Evolutionary conservation across 2,329 filamentous ascomycete genomes (phyloP).

Genomic region (Penicillium sp.): DNA sequence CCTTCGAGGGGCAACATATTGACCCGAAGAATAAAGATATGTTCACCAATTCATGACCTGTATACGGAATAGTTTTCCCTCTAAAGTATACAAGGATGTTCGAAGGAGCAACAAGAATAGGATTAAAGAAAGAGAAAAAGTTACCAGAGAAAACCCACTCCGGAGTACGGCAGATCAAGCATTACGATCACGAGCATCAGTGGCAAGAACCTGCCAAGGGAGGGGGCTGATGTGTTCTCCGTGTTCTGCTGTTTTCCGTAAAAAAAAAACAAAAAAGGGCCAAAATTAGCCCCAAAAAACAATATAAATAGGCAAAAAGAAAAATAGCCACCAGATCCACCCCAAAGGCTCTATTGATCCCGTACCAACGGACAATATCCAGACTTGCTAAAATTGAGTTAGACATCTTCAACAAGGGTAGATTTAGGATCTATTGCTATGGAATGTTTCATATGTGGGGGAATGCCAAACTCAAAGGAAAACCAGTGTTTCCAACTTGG

Average conservation of each 20-base stretch:
- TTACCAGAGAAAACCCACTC: background rate
- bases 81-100: background rate
- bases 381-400: background rate
- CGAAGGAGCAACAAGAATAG: background rate
- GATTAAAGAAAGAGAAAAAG: background rate
- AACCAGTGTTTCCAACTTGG: no score
- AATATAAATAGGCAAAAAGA: background rate
- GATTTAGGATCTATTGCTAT: no score
- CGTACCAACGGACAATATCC: background rate
- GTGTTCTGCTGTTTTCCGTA: background rate
- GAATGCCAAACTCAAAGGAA: background rate
- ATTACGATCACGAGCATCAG: slow-evolving; percentile 9
- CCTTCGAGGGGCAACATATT: slow-evolving; percentile 34
- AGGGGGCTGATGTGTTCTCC: slow-evolving; percentile 6
- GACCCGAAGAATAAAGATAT: slow-evolving; percentile 4
- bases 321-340: background rate
- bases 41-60: slow-evolving; percentile 14
- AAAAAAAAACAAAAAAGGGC: no score
- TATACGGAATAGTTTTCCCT: background rate
- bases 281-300: no score
- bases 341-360: background rate
- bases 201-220: slow-evolving; percentile 15
- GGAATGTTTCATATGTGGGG: background rate
- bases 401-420: background rate
- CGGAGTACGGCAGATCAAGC: slow-evolving; percentile 10